These are phyloP conservation scores for Dictyophora rubrovolvata DNA, from an alignment of 768 basidiomycete species.

Conservation along the genomic window DNA sequence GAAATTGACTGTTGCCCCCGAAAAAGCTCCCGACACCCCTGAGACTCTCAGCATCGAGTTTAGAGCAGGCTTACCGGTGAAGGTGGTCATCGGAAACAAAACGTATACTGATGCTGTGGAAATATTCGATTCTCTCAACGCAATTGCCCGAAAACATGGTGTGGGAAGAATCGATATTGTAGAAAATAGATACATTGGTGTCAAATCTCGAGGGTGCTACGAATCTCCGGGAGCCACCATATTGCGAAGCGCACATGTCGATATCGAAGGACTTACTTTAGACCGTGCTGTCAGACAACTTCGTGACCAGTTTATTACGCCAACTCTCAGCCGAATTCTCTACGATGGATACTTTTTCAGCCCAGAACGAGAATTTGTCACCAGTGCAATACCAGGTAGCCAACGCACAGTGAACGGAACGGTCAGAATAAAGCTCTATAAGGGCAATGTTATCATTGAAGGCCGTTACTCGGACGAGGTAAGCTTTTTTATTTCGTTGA, in stretches of 20 bases:
- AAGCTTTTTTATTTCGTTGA: constrained; percentile 14
- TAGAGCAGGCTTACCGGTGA: constrained; percentile 75
- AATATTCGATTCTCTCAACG: constrained; percentile 85
- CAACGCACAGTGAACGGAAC: constrained; percentile 95
- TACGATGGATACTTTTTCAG: constrained; percentile 99
- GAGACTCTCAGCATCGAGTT: constrained; percentile 83
- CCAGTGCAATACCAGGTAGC: constrained; percentile 81
- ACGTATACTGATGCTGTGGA: constrained; percentile 87
- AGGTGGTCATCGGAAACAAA: constrained; percentile 54
- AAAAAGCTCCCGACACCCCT: constrained; percentile 68
- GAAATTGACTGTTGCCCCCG: constrained; percentile 85
- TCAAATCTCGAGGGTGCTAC: constrained; percentile 99
- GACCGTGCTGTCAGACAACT: constrained; percentile 94
- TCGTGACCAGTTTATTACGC: constrained; percentile 90
- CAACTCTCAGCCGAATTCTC: constrained; percentile 80
- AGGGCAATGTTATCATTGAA: constrained; percentile 91
- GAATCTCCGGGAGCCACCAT: constrained; percentile 96
- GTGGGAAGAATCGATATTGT: constrained; percentile 98
- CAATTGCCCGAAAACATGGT: constrained; percentile 88
- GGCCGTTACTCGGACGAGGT: constrained; percentile 86
- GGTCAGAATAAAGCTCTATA: constrained; percentile 86
- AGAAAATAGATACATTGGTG: constrained; percentile 98
- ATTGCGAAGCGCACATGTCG: constrained; percentile 89
- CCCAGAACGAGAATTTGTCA: constrained; percentile 95
- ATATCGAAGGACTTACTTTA: constrained; percentile 94